Conservation (phyloP, 495 filamentous ascomycete species). For the Annulohypoxylon nitens region DNA sequence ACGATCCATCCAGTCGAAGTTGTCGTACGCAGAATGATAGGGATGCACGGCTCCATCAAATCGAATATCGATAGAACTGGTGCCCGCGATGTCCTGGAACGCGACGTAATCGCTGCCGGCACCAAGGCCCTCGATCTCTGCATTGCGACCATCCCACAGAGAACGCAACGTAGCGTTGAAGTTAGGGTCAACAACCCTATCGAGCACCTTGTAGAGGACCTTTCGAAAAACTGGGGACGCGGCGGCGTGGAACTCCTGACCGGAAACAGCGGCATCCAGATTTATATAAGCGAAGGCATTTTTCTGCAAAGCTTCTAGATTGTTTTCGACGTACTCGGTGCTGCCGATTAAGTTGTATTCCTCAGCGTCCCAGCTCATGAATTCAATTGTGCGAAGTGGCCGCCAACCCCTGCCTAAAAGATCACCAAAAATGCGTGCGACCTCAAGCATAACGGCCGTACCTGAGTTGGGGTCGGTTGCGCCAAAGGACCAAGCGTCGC, state of each 20-base stretch:
- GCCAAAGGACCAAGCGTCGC: conserved; percentile 93
- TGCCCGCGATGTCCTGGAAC: conserved; percentile 95
- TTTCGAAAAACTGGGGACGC: conserved; percentile 83
- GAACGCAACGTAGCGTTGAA: conserved; percentile 79
- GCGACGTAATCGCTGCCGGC: conserved; percentile 90
- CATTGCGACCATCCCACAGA: conserved; percentile 77
- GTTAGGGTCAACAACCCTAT: conserved; percentile 77
- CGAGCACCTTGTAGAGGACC: conserved; percentile 76
- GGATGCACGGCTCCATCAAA: conserved; percentile 81
- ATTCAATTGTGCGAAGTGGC: conserved; percentile 92
- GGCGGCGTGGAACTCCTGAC: conserved; percentile 77
- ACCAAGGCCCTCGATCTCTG: conserved; percentile 76
- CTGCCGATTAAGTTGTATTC: conserved; percentile 96
- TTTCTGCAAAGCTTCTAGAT: conserved; percentile 78
- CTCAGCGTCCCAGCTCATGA: conserved; percentile 93
- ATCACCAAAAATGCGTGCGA: conserved; percentile 84
- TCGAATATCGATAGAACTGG: conserved; percentile 86
- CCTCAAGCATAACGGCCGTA: conserved; percentile 90
- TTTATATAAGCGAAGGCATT: conserved; percentile 91
- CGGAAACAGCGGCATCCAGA: conserved; percentile 86
- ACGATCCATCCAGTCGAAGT: conserved; percentile 84
- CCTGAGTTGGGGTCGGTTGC: conserved; percentile 88
- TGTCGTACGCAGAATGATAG: conserved; percentile 89
- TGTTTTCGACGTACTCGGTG: conserved; percentile 95
- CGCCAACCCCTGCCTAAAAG: conserved; percentile 83